Evolutionary conservation across 257 asterid genomes (phyloP).

Genomic region (Gardenia jasminoides): DNA sequence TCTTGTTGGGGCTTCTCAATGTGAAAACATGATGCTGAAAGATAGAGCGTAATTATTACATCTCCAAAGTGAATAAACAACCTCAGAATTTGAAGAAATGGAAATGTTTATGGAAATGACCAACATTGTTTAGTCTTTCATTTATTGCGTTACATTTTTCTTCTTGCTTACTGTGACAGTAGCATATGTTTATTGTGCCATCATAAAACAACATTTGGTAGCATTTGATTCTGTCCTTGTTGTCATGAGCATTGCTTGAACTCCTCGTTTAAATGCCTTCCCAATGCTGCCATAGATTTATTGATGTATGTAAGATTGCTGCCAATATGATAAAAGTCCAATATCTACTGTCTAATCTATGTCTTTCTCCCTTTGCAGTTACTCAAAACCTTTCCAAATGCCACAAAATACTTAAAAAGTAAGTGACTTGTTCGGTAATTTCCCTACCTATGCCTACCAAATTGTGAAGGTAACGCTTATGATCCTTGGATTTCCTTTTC

Average conservation of each 20-base stretch:
- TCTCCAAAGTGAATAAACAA: neutral
- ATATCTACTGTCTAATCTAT: slow-evolving; percentile 21
- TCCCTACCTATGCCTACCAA: neutral
- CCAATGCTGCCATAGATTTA: neutral
- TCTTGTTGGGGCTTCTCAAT: neutral
- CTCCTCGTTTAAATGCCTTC: neutral
- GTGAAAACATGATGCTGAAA: neutral
- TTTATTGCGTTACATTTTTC: neutral
- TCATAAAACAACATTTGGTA: neutral
- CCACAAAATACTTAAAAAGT: slow-evolving; percentile 72
- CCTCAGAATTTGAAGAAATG: neutral
- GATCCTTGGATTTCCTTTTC: slow-evolving; percentile 7
- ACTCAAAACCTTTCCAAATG: slow-evolving; percentile 69
- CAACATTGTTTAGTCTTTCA: neutral
- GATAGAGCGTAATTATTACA: neutral
- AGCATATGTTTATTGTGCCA: neutral
- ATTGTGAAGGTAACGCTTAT: neutral
- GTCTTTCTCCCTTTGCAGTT: slow-evolving; percentile 55
- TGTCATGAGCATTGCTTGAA: neutral
- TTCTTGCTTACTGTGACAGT: neutral
- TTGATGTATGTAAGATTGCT: neutral
- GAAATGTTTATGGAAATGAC: neutral
- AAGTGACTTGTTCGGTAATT: slow-evolving; percentile 28
- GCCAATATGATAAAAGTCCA: neutral
- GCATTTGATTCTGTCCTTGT: neutral